Base-by-base conservation (phyloP, 345 rosid genomes). In the Boechera retrofracta region DNA sequence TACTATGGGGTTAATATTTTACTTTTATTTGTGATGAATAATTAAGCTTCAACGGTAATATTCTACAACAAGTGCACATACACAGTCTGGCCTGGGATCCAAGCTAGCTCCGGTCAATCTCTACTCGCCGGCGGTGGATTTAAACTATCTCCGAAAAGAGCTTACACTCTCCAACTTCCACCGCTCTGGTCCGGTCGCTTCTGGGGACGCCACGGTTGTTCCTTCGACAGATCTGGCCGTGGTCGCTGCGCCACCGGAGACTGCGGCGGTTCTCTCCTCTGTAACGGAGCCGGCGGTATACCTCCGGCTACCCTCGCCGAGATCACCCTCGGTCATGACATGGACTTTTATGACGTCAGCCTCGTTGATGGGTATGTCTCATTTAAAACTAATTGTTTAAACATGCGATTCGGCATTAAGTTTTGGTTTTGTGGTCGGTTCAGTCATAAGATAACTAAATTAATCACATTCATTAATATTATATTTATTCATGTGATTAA, bases 221-320 rank as follows among this genome's bases (percentile, higher is more conserved):
- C 77, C 10, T 83, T 83, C 60, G 84, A 76, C 2, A 26, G 47
- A 49, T 72, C 80, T 1, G 86, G 86, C 24, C 79, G 18, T 1
- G 84, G 82, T 48, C 81, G 15, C 6, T 84, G 86, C 58, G 45
- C 59, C 47, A 83, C 86, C 0, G 89, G 84, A 7, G 86, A 85
- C 65, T 81, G 85, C n/a, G 87, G 83, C 1, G 81, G 81, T 38
- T 56, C 64, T 33, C 67, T 84, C 9, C 68, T 60, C 36, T 84
- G 88, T 66, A 70, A 44, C 0, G 85, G 86, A 12, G 82, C 83
- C 3, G 86, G 87, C 0, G 85, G 88, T 47, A 71, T 44, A 33
- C 86, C 88, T 36, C 90, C 85, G 9, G 85, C 79, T 13, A 77
- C 85, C 1, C 79, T 87, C 5, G 88, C 85, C 1, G 90, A 87